phyloP scores from a whole-genome alignment of 208 protist species.

The Leishmania turanica region DNA sequence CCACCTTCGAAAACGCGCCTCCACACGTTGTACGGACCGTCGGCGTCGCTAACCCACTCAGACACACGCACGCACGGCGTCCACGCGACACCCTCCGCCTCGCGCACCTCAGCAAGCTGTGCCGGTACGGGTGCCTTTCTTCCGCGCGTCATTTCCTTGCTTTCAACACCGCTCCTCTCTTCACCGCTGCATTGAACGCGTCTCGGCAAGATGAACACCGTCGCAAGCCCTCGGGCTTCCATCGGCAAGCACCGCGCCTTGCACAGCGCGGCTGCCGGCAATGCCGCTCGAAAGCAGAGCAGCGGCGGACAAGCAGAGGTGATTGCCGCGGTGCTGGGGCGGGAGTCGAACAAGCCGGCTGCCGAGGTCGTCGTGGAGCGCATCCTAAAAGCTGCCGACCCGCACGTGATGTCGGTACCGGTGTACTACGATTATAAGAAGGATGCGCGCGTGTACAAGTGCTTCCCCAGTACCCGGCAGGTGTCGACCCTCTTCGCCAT shows the following conservation, averaged over 20 bases:
- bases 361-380: conserved; percentile 86
- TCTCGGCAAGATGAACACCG: conserved; percentile 14
- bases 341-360: conserved; percentile 30
- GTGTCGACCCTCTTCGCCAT: conserved; percentile 84
- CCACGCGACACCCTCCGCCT: background rate
- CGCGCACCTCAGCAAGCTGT: background rate
- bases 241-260: conserved; percentile 14
- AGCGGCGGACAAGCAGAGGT: conserved; percentile 10
- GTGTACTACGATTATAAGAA: conserved; percentile 95
- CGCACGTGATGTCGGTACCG: conserved; percentile 88
- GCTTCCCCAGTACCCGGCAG: conserved; percentile 88
- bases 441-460: conserved; percentile 91
- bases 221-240: conserved; percentile 15
- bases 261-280: background rate
- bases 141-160: background rate
- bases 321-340: conserved; percentile 6
- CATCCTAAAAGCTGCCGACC: conserved; percentile 94
- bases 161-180: background rate
- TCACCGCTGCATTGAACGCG: background rate
- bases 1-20: no score
- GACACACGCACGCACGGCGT: conserved; percentile 1
- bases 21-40: background rate
- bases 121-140: background rate
- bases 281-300: conserved; percentile 37
- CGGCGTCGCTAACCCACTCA: background rate